Conservation (phyloP, 2,329 filamentous ascomycete species). For the Ilyonectria sp. region DNA sequence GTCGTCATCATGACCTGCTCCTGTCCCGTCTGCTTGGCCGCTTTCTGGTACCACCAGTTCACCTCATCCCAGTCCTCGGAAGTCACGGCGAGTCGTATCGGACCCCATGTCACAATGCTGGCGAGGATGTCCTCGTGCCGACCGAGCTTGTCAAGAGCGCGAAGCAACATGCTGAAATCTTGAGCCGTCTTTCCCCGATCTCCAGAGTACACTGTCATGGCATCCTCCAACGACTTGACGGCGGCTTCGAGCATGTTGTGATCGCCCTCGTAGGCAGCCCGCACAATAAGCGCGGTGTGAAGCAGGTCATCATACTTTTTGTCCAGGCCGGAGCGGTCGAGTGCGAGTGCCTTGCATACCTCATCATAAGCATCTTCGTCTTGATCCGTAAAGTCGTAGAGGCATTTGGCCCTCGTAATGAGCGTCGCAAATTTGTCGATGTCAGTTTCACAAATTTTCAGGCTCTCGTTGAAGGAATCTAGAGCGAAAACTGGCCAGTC, state of each 20-base stretch:
- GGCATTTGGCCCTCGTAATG: neutral
- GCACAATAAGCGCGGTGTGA: neutral
- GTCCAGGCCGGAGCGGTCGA: neutral
- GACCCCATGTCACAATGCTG: neutral
- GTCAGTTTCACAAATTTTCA: neutral
- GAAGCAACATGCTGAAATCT: neutral
- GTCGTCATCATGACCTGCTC: neutral
- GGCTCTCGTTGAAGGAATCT: neutral
- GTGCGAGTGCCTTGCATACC: neutral
- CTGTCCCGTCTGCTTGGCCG: neutral
- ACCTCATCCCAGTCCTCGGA: neutral
- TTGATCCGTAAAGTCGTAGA: neutral
- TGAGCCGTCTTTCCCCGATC: neutral
- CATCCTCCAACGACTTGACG: neutral
- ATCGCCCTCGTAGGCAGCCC: neutral
- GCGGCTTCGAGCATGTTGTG: neutral
- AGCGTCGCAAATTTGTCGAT: neutral
- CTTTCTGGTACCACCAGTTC: neutral
- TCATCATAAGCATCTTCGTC: neutral
- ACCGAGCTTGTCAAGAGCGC: neutral
- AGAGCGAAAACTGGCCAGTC: neutral
- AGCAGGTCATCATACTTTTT: neutral
- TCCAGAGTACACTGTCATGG: neutral
- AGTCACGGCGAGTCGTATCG: neutral
- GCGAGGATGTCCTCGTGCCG: neutral